Evolutionary conservation across 352 stramenopile genomes (phyloP).

Genomic region (Phytophthora litchii): DNA sequence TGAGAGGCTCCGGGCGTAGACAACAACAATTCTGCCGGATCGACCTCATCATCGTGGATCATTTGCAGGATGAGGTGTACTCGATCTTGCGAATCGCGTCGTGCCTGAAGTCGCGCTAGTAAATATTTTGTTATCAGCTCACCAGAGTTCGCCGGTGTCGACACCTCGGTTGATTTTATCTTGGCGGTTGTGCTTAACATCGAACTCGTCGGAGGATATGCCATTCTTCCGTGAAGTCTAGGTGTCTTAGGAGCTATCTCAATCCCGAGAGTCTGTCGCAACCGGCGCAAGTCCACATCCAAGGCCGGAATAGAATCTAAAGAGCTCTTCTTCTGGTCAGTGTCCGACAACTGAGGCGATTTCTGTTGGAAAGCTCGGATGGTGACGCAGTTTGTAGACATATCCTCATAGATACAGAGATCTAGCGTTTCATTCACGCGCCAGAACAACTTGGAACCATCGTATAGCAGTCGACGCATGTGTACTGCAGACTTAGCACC

Average conservation of each 20-base stretch:
- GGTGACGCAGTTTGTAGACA: constrained; percentile 66
- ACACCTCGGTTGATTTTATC: constrained; percentile 10
- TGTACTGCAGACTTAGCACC: constrained; percentile 22
- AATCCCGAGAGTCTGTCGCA: constrained; percentile 49
- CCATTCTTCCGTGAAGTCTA: constrained; percentile 20
- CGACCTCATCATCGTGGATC: constrained; percentile 67
- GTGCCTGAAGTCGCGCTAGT: constrained; percentile 71
- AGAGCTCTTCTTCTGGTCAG: constrained; percentile 15
- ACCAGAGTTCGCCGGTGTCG: constrained; percentile 27
- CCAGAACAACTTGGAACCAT: constrained; percentile 89
- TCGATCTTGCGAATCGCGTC: constrained; percentile 44
- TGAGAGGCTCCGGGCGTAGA: constrained; percentile 8
- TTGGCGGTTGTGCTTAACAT: constrained; percentile 15
- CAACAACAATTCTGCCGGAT: constrained; percentile 55
- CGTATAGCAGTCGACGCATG: constrained; percentile 74
- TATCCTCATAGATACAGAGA: constrained; percentile 84
- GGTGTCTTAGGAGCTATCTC: constrained; percentile 19
- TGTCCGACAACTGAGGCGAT: constrained; percentile 16
- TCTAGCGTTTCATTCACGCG: constrained; percentile 88
- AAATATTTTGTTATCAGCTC: constrained; percentile 75
- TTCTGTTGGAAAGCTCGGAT: constrained; percentile 70
- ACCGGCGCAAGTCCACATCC: constrained; percentile 59
- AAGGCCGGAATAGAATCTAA: constrained; percentile 49
- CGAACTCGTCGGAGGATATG: constrained; percentile 13
- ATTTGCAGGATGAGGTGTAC: constrained; percentile 70